Conservation (phyloP, 768 basidiomycete genomes). For the Russula brevipes region DNA sequence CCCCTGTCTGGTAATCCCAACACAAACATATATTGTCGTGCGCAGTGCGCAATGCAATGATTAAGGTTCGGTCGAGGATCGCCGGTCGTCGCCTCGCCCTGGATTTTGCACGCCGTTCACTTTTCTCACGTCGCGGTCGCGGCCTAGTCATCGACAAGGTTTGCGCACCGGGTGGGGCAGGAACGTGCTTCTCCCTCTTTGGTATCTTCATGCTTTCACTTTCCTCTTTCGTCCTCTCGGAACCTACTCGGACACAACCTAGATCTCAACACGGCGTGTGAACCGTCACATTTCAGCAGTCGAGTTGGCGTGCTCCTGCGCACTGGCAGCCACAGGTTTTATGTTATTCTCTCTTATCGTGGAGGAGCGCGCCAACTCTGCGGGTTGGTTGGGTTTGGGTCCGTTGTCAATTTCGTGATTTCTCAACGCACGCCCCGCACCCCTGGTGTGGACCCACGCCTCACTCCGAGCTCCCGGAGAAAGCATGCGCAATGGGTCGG, state of each 20-base stretch:
- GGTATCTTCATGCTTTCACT: background rate
- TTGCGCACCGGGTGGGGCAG: background rate
- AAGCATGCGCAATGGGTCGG: background rate
- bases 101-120: background rate
- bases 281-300: too few relatives aligned
- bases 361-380: too few relatives aligned
- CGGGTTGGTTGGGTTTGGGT: too few relatives aligned
- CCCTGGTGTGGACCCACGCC: background rate
- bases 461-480: background rate
- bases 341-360: too few relatives aligned
- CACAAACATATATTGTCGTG: background rate
- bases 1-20: background rate
- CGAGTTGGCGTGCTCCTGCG: too few relatives aligned
- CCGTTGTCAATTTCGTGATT: too few relatives aligned
- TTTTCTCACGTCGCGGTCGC: background rate
- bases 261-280: too few relatives aligned
- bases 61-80: slow-evolving; percentile 16
- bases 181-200: background rate
- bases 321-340: too few relatives aligned
- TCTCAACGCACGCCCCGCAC: too few relatives aligned
- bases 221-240: background rate
- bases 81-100: background rate
- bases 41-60: background rate
- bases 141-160: background rate
- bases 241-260: background rate